Percentiles rank a stretch among this genome's conserved stretches.
These are phyloP conservation scores for Ascobolus immersus DNA, from an alignment of 495 filamentous ascomycete genomes.

Conservation along the genomic window DNA sequence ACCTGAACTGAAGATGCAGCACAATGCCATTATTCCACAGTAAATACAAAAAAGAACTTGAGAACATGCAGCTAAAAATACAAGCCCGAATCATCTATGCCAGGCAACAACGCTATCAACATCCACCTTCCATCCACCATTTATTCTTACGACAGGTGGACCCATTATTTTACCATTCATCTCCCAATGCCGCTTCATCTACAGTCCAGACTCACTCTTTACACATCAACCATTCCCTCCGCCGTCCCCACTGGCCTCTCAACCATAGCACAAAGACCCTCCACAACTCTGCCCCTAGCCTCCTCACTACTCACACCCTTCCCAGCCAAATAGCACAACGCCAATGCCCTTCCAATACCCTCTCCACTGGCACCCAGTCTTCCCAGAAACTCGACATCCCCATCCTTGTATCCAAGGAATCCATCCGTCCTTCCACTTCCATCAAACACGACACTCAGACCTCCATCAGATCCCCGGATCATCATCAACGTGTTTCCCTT, in stretches of 20 bases:
- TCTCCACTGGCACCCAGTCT: not conserved
- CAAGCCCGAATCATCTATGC: too few relatives aligned
- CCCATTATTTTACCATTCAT: too few relatives aligned
- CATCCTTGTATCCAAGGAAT: conserved; percentile 19
- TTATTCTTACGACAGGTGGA: too few relatives aligned
- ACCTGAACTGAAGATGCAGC: too few relatives aligned
- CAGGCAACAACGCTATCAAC: too few relatives aligned
- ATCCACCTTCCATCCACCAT: too few relatives aligned
- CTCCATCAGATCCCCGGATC: conserved; percentile 37
- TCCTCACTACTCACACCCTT: conserved; percentile 66
- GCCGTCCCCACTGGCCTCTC: conserved; percentile 74
- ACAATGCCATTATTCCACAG: too few relatives aligned
- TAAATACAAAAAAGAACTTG: too few relatives aligned
- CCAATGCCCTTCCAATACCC: conserved; percentile 42
- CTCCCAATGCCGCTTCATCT: too few relatives aligned
- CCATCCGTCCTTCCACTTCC: conserved; percentile 16
- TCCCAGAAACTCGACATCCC: conserved; percentile 9
- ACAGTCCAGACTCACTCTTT: too few relatives aligned
- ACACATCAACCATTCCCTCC: too few relatives aligned
- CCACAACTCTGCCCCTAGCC: conserved; percentile 55
- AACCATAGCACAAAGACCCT: conserved; percentile 68
- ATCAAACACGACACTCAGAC: conserved; percentile 43
- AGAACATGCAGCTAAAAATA: too few relatives aligned
- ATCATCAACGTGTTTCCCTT: conserved; percentile 53
- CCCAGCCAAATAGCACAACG: conserved; percentile 74